Base-by-base conservation (phyloP, 2,329 filamentous ascomycete species). In the Fusarium nurragi region DNA sequence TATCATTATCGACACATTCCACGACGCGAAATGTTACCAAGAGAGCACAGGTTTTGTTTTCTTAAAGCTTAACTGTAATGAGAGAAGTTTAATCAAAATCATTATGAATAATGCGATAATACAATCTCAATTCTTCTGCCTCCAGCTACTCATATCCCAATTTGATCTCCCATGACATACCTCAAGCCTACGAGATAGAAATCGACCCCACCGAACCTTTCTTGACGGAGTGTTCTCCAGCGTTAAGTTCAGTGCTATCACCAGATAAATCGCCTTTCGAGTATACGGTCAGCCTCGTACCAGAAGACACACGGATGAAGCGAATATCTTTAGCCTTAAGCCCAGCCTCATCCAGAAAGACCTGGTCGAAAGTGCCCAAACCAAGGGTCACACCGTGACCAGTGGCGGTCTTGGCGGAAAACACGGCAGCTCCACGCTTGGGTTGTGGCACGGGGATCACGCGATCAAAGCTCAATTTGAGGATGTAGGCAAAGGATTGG, bases 291-390 rank as follows among this genome's bases (percentile, higher is more conserved):
- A 36, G 7, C 9, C 40, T 53, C 0, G 54, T 39, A 2, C 23
- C 46, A 1, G n/a, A 7, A 4, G 56, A 44, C 11, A 60, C 46
- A 12, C 54, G 54, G 3, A 60, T 53, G 3, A 34, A 60, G 0
- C 11, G 16, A 5, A 60, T 53, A 2, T 22, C 14, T 0, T 14
- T 10, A 3, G 56, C 38, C 4, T 53, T 21, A 1, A 60, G 9
- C 6, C 56, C 56, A 14, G 54, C 54, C 6, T 60, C 56, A 1
- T 22, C 28, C 9, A 60, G 23, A 1, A 60, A 60, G 10, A 60
- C 54, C 2, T 43, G 19, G 1, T 60, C 32, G 12, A 60, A 60
- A 12, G 16, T 22, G 3, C 54, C 56, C 1, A 44, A n/a, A 13
- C 40, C 39, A 18, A 60, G 54, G 1, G 45, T 39, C 2, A 60